Percentiles rank a stretch among this genome's conserved stretches.
phyloP scores from a whole-genome alignment of 495 filamentous ascomycete species.

The Daldinia grandis region DNA sequence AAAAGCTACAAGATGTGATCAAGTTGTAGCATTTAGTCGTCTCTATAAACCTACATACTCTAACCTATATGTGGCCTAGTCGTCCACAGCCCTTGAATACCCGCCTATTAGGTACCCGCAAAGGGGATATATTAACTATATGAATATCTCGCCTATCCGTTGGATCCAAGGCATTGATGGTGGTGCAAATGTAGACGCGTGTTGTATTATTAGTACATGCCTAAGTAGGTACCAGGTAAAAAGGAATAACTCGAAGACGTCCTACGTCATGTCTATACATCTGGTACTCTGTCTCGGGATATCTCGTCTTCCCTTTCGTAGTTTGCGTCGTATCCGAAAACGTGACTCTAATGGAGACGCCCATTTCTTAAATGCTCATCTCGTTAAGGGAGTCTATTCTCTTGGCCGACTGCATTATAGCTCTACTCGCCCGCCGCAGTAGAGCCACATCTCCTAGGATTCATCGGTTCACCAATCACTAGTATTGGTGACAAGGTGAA shows the following conservation, averaged over 20 bases:
- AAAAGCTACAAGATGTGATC: too few species aligned
- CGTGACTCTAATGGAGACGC: background rate
- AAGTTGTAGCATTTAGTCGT: background rate
- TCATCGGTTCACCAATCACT: background rate
- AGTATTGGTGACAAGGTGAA: background rate
- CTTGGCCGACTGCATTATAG: background rate
- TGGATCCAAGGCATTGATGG: background rate
- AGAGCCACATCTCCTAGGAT: background rate
- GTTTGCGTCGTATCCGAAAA: background rate
- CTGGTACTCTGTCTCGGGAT: background rate
- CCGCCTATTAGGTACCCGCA: background rate
- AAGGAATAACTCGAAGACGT: background rate
- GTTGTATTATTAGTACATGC: background rate
- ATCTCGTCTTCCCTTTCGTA: background rate
- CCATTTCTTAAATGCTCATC: background rate
- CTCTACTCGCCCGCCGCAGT: background rate
- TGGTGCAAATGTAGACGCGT: background rate
- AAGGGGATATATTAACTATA: background rate
- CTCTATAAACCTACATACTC: background rate
- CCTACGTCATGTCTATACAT: background rate
- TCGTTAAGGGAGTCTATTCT: background rate
- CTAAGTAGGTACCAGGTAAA: background rate
- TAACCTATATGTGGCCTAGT: background rate
- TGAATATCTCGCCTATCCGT: background rate
- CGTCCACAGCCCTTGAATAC: background rate